Evolutionary conservation across 495 filamentous ascomycete genomes (phyloP).

Genomic region (Penicillium ucsense): DNA sequence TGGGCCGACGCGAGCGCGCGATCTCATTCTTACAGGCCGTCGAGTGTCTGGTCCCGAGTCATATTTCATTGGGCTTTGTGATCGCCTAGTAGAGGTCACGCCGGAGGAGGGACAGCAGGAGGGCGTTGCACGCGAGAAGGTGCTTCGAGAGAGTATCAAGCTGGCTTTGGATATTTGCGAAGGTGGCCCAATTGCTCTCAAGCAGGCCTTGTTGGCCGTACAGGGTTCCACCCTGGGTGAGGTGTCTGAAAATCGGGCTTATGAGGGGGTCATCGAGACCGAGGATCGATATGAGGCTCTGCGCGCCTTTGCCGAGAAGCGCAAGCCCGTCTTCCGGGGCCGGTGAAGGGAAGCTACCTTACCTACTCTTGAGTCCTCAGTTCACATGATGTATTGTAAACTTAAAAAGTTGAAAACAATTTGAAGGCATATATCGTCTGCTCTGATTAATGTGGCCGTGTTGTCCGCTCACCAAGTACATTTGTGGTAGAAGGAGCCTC

Average conservation of each 20-base stretch:
- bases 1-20: conserved; percentile 63
- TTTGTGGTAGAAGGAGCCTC: too few species aligned
- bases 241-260: conserved; percentile 65
- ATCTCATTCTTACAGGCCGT: conserved; percentile 79
- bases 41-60: conserved; percentile 70
- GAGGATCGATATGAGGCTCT: conserved; percentile 83
- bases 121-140: conserved; percentile 50
- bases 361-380: too few species aligned
- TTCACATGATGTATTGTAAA: too few species aligned
- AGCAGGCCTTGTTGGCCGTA: conserved; percentile 64
- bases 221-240: conserved; percentile 47
- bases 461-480: too few species aligned
- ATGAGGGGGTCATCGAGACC: conserved; percentile 67
- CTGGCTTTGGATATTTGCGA: conserved; percentile 75
- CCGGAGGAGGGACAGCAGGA: conserved; percentile 45
- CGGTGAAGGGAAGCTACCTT: conserved; percentile 8
- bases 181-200: conserved; percentile 73
- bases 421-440: too few species aligned
- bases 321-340: conserved; percentile 76
- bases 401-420: too few species aligned
- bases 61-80: conserved; percentile 72
- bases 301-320: conserved; percentile 80
- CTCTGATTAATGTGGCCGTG: too few species aligned
- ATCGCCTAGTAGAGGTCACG: conserved; percentile 66
- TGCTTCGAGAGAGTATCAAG: conserved; percentile 62